These are phyloP conservation scores for Punctularia strigosozonata DNA, from an alignment of 768 basidiomycete genomes.

Conservation along the genomic window DNA sequence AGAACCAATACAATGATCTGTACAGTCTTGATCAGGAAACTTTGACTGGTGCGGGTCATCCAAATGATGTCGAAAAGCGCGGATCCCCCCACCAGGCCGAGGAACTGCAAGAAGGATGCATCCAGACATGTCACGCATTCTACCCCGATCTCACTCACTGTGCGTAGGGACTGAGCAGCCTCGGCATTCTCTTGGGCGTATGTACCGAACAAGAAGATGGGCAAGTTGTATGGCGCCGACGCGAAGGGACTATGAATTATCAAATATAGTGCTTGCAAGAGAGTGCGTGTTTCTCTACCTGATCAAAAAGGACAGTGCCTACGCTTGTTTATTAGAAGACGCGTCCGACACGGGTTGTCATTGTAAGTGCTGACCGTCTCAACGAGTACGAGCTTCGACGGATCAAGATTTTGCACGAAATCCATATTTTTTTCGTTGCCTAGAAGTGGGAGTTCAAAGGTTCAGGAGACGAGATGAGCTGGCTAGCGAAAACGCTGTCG, in stretches of 20 bases:
- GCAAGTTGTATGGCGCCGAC: slow-evolving; percentile 64
- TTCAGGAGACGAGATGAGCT: not conserved
- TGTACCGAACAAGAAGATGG: slow-evolving; percentile 70
- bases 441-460: not conserved
- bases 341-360: too few relatives aligned
- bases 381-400: slow-evolving; percentile 52
- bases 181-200: slow-evolving; percentile 65
- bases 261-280: too few relatives aligned
- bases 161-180: slow-evolving; percentile 49
- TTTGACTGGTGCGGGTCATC: slow-evolving; percentile 47
- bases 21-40: slow-evolving; percentile 45
- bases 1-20: slow-evolving; percentile 26
- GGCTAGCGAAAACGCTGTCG: not conserved
- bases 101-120: slow-evolving; percentile 34
- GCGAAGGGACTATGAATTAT: slow-evolving; percentile 41
- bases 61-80: slow-evolving; percentile 61
- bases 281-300: too few relatives aligned
- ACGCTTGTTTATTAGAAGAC: too few relatives aligned
- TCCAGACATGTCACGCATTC: not conserved
- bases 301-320: slow-evolving; percentile 54
- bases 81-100: slow-evolving; percentile 49
- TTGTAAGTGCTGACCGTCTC: slow-evolving; percentile 36
- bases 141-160: slow-evolving; percentile 26
- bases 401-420: slow-evolving; percentile 60
- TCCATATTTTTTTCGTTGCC: slow-evolving; percentile 25